phyloP scores from a whole-genome alignment of 352 stramenopile genomes.

The Peronosclerospora sorghi region DNA sequence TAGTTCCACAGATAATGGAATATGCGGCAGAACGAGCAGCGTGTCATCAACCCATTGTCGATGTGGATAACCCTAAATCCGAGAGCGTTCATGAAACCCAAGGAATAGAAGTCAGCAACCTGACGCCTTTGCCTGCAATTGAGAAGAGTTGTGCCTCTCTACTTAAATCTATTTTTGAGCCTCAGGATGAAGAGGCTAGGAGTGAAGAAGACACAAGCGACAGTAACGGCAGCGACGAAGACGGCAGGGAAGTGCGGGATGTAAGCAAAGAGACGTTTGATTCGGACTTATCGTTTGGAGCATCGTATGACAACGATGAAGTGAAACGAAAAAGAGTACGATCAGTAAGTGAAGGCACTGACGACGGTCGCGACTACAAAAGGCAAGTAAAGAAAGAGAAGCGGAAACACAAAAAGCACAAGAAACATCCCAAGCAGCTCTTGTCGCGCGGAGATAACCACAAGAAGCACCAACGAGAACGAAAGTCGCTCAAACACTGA shows the following conservation, averaged over 20 bases:
- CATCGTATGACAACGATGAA: neutral
- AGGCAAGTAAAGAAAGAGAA: conserved; percentile 15
- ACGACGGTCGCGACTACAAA: conserved; percentile 1
- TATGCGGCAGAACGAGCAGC: conserved; percentile 33
- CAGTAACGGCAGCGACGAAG: conserved; percentile 20
- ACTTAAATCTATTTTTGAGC: conserved; percentile 77
- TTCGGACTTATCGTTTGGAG: neutral
- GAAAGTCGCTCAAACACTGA: conserved; percentile 18
- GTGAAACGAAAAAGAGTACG: conserved; percentile 7
- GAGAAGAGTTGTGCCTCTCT: conserved; percentile 37
- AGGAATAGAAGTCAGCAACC: conserved; percentile 8
- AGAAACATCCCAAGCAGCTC: conserved; percentile 24
- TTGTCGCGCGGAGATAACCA: conserved; percentile 17
- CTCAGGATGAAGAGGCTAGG: conserved; percentile 40
- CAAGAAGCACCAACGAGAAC: conserved; percentile 18
- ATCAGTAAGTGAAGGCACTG: conserved; percentile 1
- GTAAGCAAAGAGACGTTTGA: neutral
- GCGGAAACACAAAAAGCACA: conserved; percentile 25
- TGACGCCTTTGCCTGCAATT: conserved; percentile 29
- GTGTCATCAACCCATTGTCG: neutral
- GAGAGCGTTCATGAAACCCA: neutral
- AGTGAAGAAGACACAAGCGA: conserved; percentile 14
- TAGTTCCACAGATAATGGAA: conserved; percentile 61
- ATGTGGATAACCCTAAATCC: neutral
- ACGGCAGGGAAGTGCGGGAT: conserved; percentile 10